A percentile compares a stretch with the other conserved stretches of the same genome.
These are phyloP conservation scores for Lophium mytilinum DNA, from an alignment of 495 filamentous ascomycete genomes.

Conservation along the genomic window DNA sequence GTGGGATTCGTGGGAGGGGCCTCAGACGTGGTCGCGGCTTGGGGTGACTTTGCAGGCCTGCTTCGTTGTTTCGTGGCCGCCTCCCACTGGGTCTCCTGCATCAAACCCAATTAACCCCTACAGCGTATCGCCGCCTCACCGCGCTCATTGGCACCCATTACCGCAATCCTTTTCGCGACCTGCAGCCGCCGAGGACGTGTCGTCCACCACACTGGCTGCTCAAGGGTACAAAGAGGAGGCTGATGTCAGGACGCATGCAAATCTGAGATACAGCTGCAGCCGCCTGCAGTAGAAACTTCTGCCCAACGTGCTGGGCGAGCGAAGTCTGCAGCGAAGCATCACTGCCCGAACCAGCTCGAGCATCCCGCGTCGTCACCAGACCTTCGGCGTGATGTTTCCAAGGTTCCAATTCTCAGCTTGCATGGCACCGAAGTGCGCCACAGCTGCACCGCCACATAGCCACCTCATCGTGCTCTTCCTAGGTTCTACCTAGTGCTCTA, in stretches of 20 bases:
- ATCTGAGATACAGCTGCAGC: conserved; percentile 9
- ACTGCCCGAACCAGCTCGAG: no score
- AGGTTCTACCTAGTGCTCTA: no score
- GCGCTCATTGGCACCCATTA: conserved; percentile 9
- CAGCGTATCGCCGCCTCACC: conserved; percentile 18
- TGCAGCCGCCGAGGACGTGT: conserved; percentile 19
- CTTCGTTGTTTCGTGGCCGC: conserved; percentile 16
- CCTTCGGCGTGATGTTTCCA: no score
- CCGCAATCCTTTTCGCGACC: conserved; percentile 1
- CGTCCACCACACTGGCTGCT: conserved; percentile 7
- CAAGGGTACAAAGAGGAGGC: neutral
- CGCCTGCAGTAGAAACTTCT: conserved; percentile 9
- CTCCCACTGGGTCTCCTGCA: neutral
- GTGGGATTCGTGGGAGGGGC: conserved; percentile 14
- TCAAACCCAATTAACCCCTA: conserved; percentile 8
- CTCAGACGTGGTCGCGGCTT: conserved; percentile 1
- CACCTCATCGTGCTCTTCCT: no score
- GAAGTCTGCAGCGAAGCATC: no score
- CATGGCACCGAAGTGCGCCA: no score
- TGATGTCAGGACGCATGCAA: conserved; percentile 10
- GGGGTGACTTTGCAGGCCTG: no score
- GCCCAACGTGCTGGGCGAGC: neutral
- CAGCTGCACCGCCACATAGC: no score
- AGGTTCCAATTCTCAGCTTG: no score
- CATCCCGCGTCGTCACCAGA: no score